Evolutionary conservation across 345 rosid species (phyloP).

Genomic region (Psidium guajava): DNA sequence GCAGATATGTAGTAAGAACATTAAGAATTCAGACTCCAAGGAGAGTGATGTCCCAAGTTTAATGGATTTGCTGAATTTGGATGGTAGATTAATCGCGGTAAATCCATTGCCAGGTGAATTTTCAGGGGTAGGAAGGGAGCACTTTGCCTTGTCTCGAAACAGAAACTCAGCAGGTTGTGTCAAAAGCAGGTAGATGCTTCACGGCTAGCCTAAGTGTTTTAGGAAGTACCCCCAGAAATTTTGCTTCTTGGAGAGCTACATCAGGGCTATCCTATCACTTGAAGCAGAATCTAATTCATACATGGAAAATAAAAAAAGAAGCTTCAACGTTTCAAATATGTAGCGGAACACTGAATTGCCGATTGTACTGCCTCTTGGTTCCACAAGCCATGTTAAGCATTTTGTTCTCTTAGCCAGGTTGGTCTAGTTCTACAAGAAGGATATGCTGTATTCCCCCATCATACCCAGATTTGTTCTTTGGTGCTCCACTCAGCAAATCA

Average conservation of each 20-base stretch:
- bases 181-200: not conserved
- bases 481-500: not conserved
- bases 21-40: not conserved
- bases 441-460: not conserved
- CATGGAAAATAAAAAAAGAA: not conserved
- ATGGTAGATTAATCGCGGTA: not conserved
- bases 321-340: not conserved
- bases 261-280: not conserved
- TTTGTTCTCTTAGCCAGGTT: not conserved
- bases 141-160: not conserved
- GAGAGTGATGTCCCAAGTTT: not conserved
- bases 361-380: not conserved
- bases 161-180: not conserved
- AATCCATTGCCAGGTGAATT: not conserved
- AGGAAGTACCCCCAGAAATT: not conserved
- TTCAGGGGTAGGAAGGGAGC: not conserved
- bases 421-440: not conserved
- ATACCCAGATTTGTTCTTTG: not conserved
- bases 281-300: not conserved
- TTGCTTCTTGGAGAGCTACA: not conserved
- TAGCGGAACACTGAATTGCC: not conserved
- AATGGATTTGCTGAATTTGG: not conserved
- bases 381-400: not conserved
- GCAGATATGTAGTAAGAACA: not conserved
- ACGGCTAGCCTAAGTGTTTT: not conserved